phyloP scores from a whole-genome alignment of 2,329 filamentous ascomycete genomes.

The Thielaviopsis punctulata region DNA sequence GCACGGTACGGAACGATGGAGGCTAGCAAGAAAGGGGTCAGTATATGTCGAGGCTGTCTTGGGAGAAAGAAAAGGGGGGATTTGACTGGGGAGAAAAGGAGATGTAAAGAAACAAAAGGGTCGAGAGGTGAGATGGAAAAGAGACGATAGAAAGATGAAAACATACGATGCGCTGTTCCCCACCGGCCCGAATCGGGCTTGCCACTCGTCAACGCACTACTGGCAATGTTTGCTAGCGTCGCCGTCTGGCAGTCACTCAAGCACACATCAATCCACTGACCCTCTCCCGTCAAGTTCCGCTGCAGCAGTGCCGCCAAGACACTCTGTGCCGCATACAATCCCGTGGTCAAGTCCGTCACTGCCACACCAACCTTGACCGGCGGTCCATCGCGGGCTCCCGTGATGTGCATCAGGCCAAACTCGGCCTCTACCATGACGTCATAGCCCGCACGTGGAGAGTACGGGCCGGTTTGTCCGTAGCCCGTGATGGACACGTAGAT shows the following conservation, averaged over 20 bases:
- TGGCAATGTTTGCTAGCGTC: constrained; percentile 87
- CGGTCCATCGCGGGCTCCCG: constrained; percentile 68
- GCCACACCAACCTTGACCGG: constrained; percentile 96
- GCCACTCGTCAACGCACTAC: constrained; percentile 75
- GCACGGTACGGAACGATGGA: constrained; percentile 92
- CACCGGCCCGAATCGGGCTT: constrained; percentile 76
- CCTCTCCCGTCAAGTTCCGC: constrained; percentile 54
- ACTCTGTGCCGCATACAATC: constrained; percentile 84
- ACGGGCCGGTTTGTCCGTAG: constrained; percentile 90
- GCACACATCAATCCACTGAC: constrained; percentile 83
- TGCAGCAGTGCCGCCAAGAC: constrained; percentile 87
- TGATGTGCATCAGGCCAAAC: constrained; percentile 97
- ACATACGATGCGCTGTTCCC: constrained; percentile 84
- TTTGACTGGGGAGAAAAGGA: too few species aligned
- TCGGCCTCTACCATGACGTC: constrained; percentile 99
- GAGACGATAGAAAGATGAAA: neutral
- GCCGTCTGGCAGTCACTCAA: constrained; percentile 91
- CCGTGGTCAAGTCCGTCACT: constrained; percentile 89
- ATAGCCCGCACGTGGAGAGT: constrained; percentile 75
- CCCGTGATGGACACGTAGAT: constrained; percentile 96
- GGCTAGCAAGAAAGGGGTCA: constrained; percentile 32
- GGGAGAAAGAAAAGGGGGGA: too few species aligned
- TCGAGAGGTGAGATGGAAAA: too few species aligned
- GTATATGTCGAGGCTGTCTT: neutral
- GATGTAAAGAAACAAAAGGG: too few species aligned